A percentile compares a stretch with the other conserved stretches of the same genome.
Conservation (phyloP, 306 rosid genomes). For the Vachellia pachyceras region DNA sequence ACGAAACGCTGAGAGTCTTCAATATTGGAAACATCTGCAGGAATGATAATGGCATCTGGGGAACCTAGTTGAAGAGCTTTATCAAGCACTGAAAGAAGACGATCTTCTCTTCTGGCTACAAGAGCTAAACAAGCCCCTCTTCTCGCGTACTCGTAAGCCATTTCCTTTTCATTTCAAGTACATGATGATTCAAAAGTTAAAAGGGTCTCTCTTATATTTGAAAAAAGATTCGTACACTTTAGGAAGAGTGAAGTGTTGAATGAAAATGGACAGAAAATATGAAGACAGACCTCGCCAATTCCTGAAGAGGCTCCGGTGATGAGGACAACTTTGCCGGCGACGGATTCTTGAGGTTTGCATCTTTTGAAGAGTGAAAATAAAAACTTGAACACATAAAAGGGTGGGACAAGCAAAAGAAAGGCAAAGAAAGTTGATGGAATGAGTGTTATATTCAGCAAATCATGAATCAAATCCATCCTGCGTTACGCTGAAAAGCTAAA, state of each 20-base stretch:
- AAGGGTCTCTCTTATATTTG: background rate
- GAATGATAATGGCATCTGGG: background rate
- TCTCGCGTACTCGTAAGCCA: constrained; percentile 37
- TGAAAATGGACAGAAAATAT: background rate
- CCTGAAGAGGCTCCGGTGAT: constrained; percentile 35
- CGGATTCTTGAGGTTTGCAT: background rate
- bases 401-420: constrained; percentile 10
- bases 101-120: constrained; percentile 32
- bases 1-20: constrained; percentile 20
- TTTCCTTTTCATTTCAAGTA: background rate
- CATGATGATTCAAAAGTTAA: background rate
- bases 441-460: background rate
- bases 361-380: background rate
- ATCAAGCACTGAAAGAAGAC: constrained; percentile 7
- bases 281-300: constrained; percentile 23
- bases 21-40: constrained; percentile 32
- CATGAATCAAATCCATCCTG: constrained; percentile 12
- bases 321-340: constrained; percentile 31
- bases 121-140: constrained; percentile 30
- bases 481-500: background rate
- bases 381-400: background rate
- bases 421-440: background rate
- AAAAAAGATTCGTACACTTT: background rate
- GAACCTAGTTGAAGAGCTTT: constrained; percentile 11
- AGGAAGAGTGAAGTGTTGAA: background rate